Base-by-base conservation (phyloP, 2,329 filamentous ascomycete genomes). In the Verticillium zaregamsianum region DNA sequence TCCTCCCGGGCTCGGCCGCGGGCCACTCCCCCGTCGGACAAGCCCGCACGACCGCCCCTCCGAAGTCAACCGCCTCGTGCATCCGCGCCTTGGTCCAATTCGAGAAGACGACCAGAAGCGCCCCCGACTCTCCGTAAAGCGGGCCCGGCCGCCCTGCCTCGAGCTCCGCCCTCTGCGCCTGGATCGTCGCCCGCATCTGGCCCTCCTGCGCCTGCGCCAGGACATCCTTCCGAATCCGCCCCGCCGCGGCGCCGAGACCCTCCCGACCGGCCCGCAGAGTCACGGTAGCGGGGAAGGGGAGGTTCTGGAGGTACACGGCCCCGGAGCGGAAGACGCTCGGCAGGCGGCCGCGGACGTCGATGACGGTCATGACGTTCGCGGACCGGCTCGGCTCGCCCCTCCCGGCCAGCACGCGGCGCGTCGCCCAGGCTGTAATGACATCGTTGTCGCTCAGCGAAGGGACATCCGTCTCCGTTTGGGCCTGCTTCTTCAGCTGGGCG, bases 361-460 rank as follows among this genome's bases (percentile, higher is more conserved):
- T 39, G 5, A 69, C 66, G 31, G 60, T 61, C 28, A 71, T 52
- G 5, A 71, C 63, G 5, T 66, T 68, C 33, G 33, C 33, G 33
- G 33, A 9, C 9, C 33, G 5, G 75, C 64, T 1, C 70, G 11
- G 66, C 65, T 55, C 12, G 20, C 12, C 3, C 57, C 59, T 1
- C 62, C 62, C 23, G 63, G 57, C 17, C 35, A 15, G 32, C 59
- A 63, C 14, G 72, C 61, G 60, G 6, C 64, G 66, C 5, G 74
- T 68, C 59, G 72, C 67, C 77, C 79, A 83, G 0, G 77, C 77
- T 1, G 71, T 68, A 1, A 83, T 66, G 2, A 82, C 69, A 59
- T 83, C 80, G 28, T 76, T 74, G 20, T 82, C 78, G 63, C 77
- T 81, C 28, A 83, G 45, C 60, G 79, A 82, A 1, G 76, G 69